Base-by-base conservation (phyloP, 75 land plant species). In the Cupressus sempervirens region DNA sequence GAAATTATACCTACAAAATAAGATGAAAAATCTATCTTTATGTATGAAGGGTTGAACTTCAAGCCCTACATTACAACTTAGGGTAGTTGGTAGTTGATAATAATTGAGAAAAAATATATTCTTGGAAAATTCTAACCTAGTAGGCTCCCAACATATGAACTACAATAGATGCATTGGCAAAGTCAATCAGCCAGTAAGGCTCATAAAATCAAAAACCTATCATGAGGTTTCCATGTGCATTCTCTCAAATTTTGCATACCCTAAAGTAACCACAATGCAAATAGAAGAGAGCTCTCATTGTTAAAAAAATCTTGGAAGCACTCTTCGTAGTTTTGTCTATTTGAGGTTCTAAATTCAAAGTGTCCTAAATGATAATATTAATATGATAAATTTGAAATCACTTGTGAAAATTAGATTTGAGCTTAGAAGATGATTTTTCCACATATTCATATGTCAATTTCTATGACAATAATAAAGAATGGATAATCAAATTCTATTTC, bases 401-500 rank as follows among this genome's bases (percentile, higher is more conserved):
- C 38, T 4, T 23, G 45, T 43, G 45, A 3, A 43, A 43, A 43
- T 43, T 38, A 7, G 48, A 29, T 7, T 54, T 0, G 14, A 29
- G 8, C 53, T 23, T 45, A 32, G 10, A 30, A 36, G 34, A 54
- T 2, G 41, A 13, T 34, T 83, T 32, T 9, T 4, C 4, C 35
- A 41, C 8, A 41, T 20, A 26, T 20, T 3, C n/a, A 50, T 76
- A 95, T 97, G 93, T 96, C 94, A 43, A 96, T 96, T 81, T 95
- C 95, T 23, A 93, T 29, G 80, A 95, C 89, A 68, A 96, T 91
- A 12, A 89, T 62, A 4, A 94, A 89, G 85, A 87, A 97, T 3
- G 99, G 93, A 82, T 87, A 97, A 58, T 97, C 92, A 86, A 94
- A 97, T 11, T 97, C 99, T 14, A 95, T 94, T 87, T 97, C 95